Evolutionary conservation across 805 yeast species (phyloP).

Genomic region (Metschnikowia kofuensis): DNA sequence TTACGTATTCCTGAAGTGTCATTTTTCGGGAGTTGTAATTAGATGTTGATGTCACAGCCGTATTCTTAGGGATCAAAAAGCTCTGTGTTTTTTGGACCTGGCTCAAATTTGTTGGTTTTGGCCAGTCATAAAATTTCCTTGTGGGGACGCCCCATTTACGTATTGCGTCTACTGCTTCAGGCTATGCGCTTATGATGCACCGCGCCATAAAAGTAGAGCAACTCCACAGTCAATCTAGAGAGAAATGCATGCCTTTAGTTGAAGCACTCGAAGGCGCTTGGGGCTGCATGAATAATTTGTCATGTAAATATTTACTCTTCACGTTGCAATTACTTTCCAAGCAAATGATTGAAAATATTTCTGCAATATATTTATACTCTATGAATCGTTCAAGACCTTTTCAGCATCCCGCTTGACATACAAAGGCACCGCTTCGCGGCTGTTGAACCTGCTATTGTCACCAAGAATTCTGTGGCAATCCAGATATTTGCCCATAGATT

Average conservation of each 20-base stretch:
- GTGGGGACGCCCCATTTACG: background rate
- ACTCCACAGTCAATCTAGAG: too few species aligned
- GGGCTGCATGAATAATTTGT: background rate
- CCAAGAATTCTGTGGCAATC: conserved; percentile 13
- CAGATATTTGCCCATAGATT: conserved; percentile 18
- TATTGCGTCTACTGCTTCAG: background rate
- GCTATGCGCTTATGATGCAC: background rate
- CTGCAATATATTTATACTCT: background rate
- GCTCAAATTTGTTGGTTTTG: too few species aligned
- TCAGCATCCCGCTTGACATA: conserved; percentile 3
- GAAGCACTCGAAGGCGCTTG: background rate
- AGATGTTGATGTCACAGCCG: too few species aligned
- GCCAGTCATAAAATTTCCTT: background rate
- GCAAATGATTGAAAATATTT: too few species aligned
- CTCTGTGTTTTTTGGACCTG: too few species aligned
- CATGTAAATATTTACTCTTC: too few species aligned
- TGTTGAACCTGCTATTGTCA: conserved; percentile 27
- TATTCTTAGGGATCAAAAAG: too few species aligned
- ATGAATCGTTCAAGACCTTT: conserved; percentile 3
- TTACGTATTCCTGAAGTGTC: too few species aligned
- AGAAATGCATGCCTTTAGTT: background rate
- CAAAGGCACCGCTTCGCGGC: conserved; percentile 18
- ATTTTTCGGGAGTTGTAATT: too few species aligned
- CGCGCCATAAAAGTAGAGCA: too few species aligned
- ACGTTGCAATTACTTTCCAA: too few species aligned